Conservation (phyloP, 106 monocot species). For the Apostasia shenzhenica region DNA sequence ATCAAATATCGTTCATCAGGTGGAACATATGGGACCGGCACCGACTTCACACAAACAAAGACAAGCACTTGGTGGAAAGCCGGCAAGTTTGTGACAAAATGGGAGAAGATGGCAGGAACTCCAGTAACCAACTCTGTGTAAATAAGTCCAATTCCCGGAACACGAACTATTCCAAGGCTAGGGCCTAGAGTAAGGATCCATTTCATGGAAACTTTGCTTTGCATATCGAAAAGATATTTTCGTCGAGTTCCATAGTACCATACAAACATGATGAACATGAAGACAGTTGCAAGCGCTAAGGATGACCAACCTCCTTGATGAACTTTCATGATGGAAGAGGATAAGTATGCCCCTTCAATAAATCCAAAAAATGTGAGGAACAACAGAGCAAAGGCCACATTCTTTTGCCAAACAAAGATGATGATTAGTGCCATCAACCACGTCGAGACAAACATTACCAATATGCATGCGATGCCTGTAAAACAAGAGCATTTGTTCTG, state of each 20-base stretch:
- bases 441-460: conserved; percentile 81
- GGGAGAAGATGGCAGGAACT: conserved; percentile 84
- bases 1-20: conserved; percentile 61
- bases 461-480: conserved; percentile 75
- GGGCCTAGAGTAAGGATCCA: conserved; percentile 77
- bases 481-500: neutral
- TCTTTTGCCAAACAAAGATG: conserved; percentile 66
- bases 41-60: conserved; percentile 75
- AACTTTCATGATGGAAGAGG: conserved; percentile 55
- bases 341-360: conserved; percentile 47
- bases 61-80: conserved; percentile 80
- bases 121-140: conserved; percentile 78
- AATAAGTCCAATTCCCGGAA: conserved; percentile 85
- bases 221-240: conserved; percentile 66
- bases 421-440: conserved; percentile 76
- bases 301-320: conserved; percentile 79
- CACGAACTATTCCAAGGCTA: conserved; percentile 83
- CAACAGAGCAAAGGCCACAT: conserved; percentile 17
- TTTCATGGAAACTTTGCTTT: conserved; percentile 88
- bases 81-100: conserved; percentile 81
- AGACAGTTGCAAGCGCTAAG: conserved; percentile 38
- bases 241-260: conserved; percentile 82
- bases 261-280: conserved; percentile 64
- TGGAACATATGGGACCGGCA: conserved; percentile 56
- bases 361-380: conserved; percentile 54